These are phyloP conservation scores for Chenopodium formosanum DNA, from an alignment of 148 eudicot genomes.

Conservation along the genomic window DNA sequence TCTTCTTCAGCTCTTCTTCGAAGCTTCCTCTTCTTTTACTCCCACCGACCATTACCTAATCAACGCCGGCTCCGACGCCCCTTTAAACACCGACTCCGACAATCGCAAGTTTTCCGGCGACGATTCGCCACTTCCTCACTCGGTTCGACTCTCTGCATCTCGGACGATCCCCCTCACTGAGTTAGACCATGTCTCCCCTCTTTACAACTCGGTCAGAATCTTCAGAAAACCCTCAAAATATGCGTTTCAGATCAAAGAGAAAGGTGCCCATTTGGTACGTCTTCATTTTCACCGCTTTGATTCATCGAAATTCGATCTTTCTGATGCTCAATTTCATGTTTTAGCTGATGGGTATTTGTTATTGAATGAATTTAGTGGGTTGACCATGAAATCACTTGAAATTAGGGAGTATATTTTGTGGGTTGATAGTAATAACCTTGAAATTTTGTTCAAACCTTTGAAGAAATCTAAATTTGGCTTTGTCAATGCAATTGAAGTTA, in stretches of 20 bases:
- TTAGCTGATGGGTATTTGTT: constrained; percentile 56
- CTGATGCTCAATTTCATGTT: constrained; percentile 63
- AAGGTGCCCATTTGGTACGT: constrained; percentile 72
- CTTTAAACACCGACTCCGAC: constrained; percentile 39
- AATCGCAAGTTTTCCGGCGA: constrained; percentile 63
- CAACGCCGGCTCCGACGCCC: constrained; percentile 52
- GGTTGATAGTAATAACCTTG: constrained; percentile 57
- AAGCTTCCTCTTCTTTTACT: constrained; percentile 38
- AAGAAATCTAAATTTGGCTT: constrained; percentile 52
- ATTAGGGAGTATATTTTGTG: constrained; percentile 67
- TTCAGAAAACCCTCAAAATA: constrained; percentile 49
- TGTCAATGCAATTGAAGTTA: constrained; percentile 78
- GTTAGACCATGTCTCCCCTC: constrained; percentile 29
- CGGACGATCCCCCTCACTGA: constrained; percentile 32
- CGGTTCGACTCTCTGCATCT: constrained; percentile 35
- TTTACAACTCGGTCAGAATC: constrained; percentile 58
- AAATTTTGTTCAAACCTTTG: constrained; percentile 52
- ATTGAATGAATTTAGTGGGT: constrained; percentile 45
- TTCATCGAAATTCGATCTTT: constrained; percentile 25
- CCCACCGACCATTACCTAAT: constrained; percentile 69
- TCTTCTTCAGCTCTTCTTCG: constrained; percentile 21
- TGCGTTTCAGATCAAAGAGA: constrained; percentile 43
- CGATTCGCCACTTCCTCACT: constrained; percentile 29
- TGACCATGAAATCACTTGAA: constrained; percentile 15
- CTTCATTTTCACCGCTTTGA: constrained; percentile 53